Conservation (phyloP, 2,329 filamentous ascomycete species). For the Pyrenophora tritici-repentis region DNA sequence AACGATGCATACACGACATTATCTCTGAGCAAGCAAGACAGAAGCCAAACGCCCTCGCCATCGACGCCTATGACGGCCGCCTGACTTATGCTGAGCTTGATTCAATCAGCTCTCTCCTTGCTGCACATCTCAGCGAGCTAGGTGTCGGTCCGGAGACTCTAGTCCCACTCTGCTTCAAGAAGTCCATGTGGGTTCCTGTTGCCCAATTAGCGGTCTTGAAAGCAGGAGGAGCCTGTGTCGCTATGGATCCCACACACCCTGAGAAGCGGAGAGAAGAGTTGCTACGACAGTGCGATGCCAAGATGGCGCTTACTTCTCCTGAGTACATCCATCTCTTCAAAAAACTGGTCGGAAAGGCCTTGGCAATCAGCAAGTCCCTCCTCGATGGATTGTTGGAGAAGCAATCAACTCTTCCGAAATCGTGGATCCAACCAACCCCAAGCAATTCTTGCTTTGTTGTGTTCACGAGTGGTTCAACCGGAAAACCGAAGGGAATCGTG, state of each 20-base stretch:
- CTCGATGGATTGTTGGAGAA: background rate
- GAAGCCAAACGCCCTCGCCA: background rate
- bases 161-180: background rate
- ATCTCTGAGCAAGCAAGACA: background rate
- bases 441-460: conserved; percentile 60
- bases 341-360: background rate
- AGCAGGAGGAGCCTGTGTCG: background rate
- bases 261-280: background rate
- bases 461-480: conserved; percentile 82
- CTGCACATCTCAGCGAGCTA: background rate
- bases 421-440: background rate
- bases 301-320: background rate
- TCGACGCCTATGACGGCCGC: background rate
- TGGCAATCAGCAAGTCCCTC: background rate
- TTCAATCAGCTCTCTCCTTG: background rate
- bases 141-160: background rate
- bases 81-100: background rate
- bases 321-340: background rate
- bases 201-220: background rate
- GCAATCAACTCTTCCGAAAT: background rate
- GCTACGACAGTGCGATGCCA: background rate
- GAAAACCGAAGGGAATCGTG: conserved; percentile 71
- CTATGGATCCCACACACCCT: background rate
- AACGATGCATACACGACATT: background rate
- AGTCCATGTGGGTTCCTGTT: background rate